phyloP scores from a whole-genome alignment of 2,329 filamentous ascomycete genomes.

The Plenodomus lindquistii region DNA sequence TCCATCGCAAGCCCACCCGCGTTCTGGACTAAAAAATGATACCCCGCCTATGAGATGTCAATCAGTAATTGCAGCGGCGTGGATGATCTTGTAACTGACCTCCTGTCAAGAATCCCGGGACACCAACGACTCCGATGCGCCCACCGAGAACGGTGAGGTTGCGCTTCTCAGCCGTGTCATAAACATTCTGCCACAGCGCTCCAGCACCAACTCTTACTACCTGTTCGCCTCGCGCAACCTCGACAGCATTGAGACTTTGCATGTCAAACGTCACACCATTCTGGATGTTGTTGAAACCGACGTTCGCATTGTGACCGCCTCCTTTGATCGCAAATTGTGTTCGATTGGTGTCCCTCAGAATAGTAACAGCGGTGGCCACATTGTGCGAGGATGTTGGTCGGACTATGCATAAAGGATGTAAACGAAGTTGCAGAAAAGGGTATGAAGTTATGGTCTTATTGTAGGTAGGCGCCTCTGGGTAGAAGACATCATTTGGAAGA shows the following conservation, averaged over 20 bases:
- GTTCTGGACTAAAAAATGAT: constrained; percentile 22
- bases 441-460: constrained; percentile 29
- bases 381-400: constrained; percentile 21
- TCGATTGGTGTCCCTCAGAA: constrained; percentile 10
- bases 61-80: neutral
- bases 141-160: constrained; percentile 25
- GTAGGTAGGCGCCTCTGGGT: constrained; percentile 20
- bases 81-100: constrained; percentile 16
- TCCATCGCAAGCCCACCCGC: constrained; percentile 28
- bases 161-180: constrained; percentile 27
- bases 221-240: constrained; percentile 12
- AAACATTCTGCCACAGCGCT: constrained; percentile 43
- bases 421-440: constrained; percentile 22
- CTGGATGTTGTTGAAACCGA: constrained; percentile 34
- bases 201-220: constrained; percentile 31
- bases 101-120: constrained; percentile 35
- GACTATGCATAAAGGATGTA: constrained; percentile 26
- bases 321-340: constrained; percentile 29
- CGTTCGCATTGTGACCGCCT: constrained; percentile 29
- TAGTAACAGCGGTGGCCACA: constrained; percentile 19
- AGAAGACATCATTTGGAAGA: constrained; percentile 20
- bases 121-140: constrained; percentile 33
- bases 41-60: constrained; percentile 16
- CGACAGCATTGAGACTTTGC: constrained; percentile 23
- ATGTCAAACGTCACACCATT: constrained; percentile 40